Conservation (phyloP, 768 basidiomycete genomes). For the Gloeophyllum trabeum region DNA sequence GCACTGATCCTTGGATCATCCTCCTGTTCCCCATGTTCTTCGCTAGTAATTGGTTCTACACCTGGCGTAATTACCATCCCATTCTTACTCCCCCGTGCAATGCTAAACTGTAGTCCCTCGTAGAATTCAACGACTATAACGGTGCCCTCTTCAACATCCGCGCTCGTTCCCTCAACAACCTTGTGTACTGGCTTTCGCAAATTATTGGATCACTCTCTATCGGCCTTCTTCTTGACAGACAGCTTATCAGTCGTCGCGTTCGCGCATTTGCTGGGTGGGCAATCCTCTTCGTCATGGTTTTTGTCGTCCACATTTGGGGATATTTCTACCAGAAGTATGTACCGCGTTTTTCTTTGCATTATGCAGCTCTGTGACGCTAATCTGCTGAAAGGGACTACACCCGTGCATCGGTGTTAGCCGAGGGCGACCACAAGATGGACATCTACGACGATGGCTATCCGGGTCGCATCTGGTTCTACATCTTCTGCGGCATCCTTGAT, state of each 20-base stretch:
- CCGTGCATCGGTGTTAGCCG: conserved; percentile 30
- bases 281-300: conserved; percentile 50
- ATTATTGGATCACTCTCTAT: conserved; percentile 67
- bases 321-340: conserved; percentile 65
- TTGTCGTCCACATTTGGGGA: conserved; percentile 64
- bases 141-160: conserved; percentile 74
- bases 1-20: conserved; percentile 60
- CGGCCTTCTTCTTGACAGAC: conserved; percentile 55
- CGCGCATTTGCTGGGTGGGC: conserved; percentile 66
- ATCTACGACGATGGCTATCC: conserved; percentile 44
- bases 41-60: conserved; percentile 78
- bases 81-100: not conserved
- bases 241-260: conserved; percentile 41
- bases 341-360: not conserved
- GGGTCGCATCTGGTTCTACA: conserved; percentile 48
- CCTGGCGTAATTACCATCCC: conserved; percentile 51
- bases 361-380: not conserved
- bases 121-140: conserved; percentile 76
- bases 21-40: conserved; percentile 82
- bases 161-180: conserved; percentile 62
- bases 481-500: conserved; percentile 67
- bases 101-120: conserved; percentile 1
- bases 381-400: conserved; percentile 38
- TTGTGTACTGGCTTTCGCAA: conserved; percentile 74
- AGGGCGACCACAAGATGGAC: conserved; percentile 45